Evolutionary conservation across 257 asterid genomes (phyloP).

Genomic region (Solanum chiquidenum): DNA sequence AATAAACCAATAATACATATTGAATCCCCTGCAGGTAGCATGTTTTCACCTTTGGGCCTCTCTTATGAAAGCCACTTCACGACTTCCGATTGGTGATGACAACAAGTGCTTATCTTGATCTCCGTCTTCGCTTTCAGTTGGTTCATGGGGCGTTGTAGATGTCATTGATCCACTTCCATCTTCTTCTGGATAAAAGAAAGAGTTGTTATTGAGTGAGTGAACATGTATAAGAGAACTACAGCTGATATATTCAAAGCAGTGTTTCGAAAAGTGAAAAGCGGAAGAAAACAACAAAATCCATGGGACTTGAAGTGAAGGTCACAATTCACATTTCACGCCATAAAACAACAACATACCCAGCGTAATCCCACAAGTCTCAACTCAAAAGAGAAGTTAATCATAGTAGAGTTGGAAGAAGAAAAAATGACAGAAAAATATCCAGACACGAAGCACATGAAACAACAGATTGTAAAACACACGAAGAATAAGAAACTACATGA

Average conservation of each 20-base stretch:
- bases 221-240: neutral
- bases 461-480: neutral
- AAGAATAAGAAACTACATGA: neutral
- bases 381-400: neutral
- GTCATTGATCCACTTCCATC: slow-evolving; percentile 29
- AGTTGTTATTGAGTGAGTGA: neutral
- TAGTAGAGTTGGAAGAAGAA: neutral
- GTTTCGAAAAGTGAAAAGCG: neutral
- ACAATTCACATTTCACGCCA: neutral
- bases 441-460: neutral
- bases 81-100: slow-evolving; percentile 13
- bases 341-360: neutral
- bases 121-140: slow-evolving; percentile 34
- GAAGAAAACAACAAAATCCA: neutral
- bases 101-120: slow-evolving; percentile 34
- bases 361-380: neutral
- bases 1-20: neutral
- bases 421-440: neutral
- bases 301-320: neutral
- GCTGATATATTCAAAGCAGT: neutral
- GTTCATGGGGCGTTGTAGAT: slow-evolving; percentile 15
- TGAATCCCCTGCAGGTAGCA: neutral
- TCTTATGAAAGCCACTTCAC: slow-evolving; percentile 33
- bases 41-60: slow-evolving; percentile 21
- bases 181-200: slow-evolving; percentile 15